A percentile compares a stretch with the other conserved stretches of the same genome.
Conservation (phyloP, 2,329 filamentous ascomycete genomes). For the Hypoxylon sp. region DNA sequence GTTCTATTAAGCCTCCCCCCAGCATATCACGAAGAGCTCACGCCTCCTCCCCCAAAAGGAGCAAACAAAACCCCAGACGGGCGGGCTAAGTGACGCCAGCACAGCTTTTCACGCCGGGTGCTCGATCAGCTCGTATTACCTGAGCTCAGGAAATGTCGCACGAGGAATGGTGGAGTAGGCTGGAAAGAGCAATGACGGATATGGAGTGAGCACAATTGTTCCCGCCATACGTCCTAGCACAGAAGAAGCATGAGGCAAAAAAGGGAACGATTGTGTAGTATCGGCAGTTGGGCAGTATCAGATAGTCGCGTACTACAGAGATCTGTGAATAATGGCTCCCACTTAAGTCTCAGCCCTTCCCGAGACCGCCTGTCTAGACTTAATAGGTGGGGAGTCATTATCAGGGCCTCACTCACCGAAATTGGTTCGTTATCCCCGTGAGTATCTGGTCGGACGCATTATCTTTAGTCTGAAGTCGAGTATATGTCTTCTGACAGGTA, state of each 20-base stretch:
- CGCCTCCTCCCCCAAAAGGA: not conserved
- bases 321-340: slow-evolving; percentile 30
- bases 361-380: slow-evolving; percentile 39
- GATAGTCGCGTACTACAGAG: slow-evolving; percentile 43
- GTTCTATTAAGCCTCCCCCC: slow-evolving; percentile 11
- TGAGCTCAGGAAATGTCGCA: slow-evolving; percentile 26
- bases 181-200: slow-evolving; percentile 22
- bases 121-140: slow-evolving; percentile 35
- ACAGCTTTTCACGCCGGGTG: slow-evolving; percentile 20
- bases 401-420: slow-evolving; percentile 11
- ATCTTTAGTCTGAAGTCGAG: slow-evolving; percentile 13
- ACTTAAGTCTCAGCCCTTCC: slow-evolving; percentile 41
- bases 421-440: slow-evolving; percentile 17
- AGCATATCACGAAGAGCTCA: slow-evolving; percentile 11
- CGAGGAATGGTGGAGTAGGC: slow-evolving; percentile 31
- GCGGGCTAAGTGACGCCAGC: slow-evolving; percentile 25
- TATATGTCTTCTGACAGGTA: slow-evolving; percentile 21
- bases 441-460: slow-evolving; percentile 8
- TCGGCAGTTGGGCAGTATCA: slow-evolving; percentile 39
- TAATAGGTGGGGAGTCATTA: slow-evolving; percentile 29
- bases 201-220: slow-evolving; percentile 30
- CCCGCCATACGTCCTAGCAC: slow-evolving; percentile 38
- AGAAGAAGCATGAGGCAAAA: slow-evolving; percentile 37
- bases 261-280: slow-evolving; percentile 38
- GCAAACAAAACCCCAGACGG: slow-evolving; percentile 17